These are phyloP conservation scores for Exidia glandulosa DNA, from an alignment of 768 basidiomycete genomes.

Conservation along the genomic window DNA sequence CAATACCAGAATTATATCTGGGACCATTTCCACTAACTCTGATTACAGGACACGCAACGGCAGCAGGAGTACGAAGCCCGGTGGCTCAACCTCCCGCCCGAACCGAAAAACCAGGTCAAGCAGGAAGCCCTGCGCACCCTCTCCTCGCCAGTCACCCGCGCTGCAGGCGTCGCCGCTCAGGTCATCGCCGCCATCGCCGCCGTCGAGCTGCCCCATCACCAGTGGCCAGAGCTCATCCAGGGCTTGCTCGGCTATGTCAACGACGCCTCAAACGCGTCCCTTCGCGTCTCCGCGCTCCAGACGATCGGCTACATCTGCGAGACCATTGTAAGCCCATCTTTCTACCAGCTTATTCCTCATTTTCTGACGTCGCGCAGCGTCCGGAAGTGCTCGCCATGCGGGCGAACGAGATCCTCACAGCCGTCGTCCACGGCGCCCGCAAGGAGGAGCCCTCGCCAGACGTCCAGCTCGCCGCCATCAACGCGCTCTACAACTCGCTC, in stretches of 20 bases:
- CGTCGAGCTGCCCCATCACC: slow-evolving; percentile 77
- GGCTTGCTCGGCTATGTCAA: slow-evolving; percentile 80
- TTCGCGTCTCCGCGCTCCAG: slow-evolving; percentile 82
- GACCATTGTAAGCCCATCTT: slow-evolving; percentile 59
- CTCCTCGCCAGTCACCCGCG: slow-evolving; percentile 60
- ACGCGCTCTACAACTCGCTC: slow-evolving; percentile 87
- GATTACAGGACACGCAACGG: slow-evolving; percentile 56
- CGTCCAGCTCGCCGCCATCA: slow-evolving; percentile 88
- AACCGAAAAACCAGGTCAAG: slow-evolving; percentile 73
- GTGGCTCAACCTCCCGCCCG: slow-evolving; percentile 68
- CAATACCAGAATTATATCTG: slow-evolving; percentile 3
- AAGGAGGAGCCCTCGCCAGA: slow-evolving; percentile 88
- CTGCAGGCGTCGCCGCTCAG: slow-evolving; percentile 82
- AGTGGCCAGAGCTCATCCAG: slow-evolving; percentile 88
- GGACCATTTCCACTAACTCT: slow-evolving; percentile 8
- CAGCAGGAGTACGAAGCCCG: slow-evolving; percentile 66
- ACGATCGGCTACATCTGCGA: slow-evolving; percentile 98
- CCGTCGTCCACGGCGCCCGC: slow-evolving; percentile 94
- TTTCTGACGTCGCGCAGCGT: slow-evolving; percentile 42
- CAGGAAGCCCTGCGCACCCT: slow-evolving; percentile 76
- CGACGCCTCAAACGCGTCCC: slow-evolving; percentile 54
- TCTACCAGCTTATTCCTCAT: slow-evolving; percentile 38
- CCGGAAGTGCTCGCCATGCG: slow-evolving; percentile 81
- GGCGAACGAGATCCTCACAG: slow-evolving; percentile 95
- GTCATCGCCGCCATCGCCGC: slow-evolving; percentile 91